Evolutionary conservation across 495 filamentous ascomycete species (phyloP).

Genomic region (Neurospora africana): DNA sequence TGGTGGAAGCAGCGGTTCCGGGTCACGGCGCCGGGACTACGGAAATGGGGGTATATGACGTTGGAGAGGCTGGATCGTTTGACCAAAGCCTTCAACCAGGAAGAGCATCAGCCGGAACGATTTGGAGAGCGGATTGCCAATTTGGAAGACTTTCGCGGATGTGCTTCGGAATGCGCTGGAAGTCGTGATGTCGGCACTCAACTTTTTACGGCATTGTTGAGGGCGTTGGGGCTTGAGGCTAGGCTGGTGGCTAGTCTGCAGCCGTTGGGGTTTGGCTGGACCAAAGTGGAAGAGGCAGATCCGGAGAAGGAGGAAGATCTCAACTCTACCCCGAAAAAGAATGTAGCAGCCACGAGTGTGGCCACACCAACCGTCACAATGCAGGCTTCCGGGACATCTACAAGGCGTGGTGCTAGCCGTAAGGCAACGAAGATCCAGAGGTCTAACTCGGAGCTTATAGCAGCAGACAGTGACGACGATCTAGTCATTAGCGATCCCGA

Average conservation of each 20-base stretch:
- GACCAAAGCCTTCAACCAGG: conserved; percentile 51
- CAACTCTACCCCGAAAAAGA: conserved; percentile 12
- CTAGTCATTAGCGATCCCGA: conserved; percentile 26
- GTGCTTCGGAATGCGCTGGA: conserved; percentile 63
- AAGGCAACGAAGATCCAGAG: conserved; percentile 12
- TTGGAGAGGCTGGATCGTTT: conserved; percentile 56
- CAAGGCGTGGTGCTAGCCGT: conserved; percentile 37
- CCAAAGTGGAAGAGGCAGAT: conserved; percentile 64
- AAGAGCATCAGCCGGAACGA: conserved; percentile 45
- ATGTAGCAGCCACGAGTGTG: not conserved
- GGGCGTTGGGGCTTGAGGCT: conserved; percentile 71
- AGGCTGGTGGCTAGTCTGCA: conserved; percentile 77
- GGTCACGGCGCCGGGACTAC: conserved; percentile 66
- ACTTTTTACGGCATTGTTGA: conserved; percentile 80
- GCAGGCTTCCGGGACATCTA: conserved; percentile 9
- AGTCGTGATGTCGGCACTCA: conserved; percentile 83
- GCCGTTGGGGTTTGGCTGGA: conserved; percentile 84
- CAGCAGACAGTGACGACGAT: conserved; percentile 31
- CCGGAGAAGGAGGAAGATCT: conserved; percentile 25
- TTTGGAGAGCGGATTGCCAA: conserved; percentile 66
- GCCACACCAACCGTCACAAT: conserved; percentile 11
- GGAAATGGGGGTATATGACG: conserved; percentile 80
- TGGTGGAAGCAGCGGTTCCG: conserved; percentile 86
- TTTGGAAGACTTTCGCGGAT: conserved; percentile 54
- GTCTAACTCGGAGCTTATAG: conserved; percentile 29